phyloP scores from a whole-genome alignment of 2,329 filamentous ascomycete genomes.

The Gaeumannomyces tritici region DNA sequence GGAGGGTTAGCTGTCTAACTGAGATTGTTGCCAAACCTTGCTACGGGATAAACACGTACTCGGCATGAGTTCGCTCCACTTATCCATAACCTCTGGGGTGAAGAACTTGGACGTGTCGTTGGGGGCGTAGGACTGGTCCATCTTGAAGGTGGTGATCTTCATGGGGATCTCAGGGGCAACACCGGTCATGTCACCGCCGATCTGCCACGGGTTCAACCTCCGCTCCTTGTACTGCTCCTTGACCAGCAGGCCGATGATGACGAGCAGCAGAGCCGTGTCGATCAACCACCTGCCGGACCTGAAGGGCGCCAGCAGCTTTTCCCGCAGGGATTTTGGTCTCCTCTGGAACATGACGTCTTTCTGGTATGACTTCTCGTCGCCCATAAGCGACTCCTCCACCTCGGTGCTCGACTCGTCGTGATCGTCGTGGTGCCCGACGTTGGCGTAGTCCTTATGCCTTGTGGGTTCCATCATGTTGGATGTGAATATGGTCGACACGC shows the following conservation, averaged over 20 bases:
- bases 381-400: slow-evolving; percentile 29
- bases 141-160: slow-evolving; percentile 21
- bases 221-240: slow-evolving; percentile 17
- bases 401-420: slow-evolving; percentile 28
- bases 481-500: not conserved
- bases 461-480: slow-evolving; percentile 2
- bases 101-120: slow-evolving; percentile 26
- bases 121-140: slow-evolving; percentile 23
- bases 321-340: slow-evolving; percentile 19
- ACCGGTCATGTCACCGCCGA: slow-evolving; percentile 26
- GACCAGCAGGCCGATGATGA: slow-evolving; percentile 25
- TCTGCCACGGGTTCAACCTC: slow-evolving; percentile 17
- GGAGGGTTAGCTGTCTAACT: not conserved
- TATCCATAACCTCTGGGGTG: slow-evolving; percentile 19
- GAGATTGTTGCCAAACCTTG: not conserved
- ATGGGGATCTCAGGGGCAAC: slow-evolving; percentile 22
- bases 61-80: slow-evolving; percentile 27
- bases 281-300: slow-evolving; percentile 25
- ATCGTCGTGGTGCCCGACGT: slow-evolving; percentile 19
- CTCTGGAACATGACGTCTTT: slow-evolving; percentile 18
- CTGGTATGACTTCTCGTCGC: slow-evolving; percentile 23
- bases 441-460: slow-evolving; percentile 16
- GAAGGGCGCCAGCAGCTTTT: slow-evolving; percentile 20
- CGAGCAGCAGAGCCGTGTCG: slow-evolving; percentile 26
- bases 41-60: slow-evolving; percentile 9